Percentiles rank a stretch among this genome's conserved stretches.
These are phyloP conservation scores for Triticum monococcum DNA, from an alignment of 176 grass and related monocot species.

Conservation along the genomic window DNA sequence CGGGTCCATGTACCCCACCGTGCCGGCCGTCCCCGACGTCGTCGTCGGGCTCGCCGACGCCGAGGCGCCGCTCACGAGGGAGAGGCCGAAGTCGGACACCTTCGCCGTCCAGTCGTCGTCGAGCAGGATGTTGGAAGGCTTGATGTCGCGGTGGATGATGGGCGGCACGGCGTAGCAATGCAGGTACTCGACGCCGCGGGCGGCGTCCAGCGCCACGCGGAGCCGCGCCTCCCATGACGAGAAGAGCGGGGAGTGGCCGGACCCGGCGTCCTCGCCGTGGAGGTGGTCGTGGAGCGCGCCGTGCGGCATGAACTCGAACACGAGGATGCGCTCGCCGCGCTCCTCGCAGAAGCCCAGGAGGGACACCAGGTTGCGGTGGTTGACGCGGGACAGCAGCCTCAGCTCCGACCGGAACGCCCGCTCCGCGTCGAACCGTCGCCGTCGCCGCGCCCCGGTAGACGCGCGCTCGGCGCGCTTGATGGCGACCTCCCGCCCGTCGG, in stretches of 20 bases:
- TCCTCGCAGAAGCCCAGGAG: constrained; percentile 80
- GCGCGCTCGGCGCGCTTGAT: constrained; percentile 66
- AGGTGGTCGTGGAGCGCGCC: constrained; percentile 86
- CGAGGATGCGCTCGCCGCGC: constrained; percentile 67
- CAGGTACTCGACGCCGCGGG: constrained; percentile 88
- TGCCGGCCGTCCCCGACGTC: constrained; percentile 56
- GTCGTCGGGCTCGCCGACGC: neutral
- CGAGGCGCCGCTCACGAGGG: constrained; percentile 35
- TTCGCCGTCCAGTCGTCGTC: constrained; percentile 88
- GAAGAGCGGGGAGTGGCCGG: constrained; percentile 44
- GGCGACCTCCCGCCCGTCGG: constrained; percentile 65
- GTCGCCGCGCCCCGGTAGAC: neutral
- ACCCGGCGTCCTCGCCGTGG: constrained; percentile 20
- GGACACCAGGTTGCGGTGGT: constrained; percentile 83
- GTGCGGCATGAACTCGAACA: constrained; percentile 85
- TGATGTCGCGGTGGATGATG: constrained; percentile 95
- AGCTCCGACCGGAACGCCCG: constrained; percentile 81
- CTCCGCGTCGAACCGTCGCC: constrained; percentile 45
- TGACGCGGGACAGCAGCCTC: constrained; percentile 64
- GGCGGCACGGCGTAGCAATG: constrained; percentile 92
- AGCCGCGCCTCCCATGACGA: constrained; percentile 76
- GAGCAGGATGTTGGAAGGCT: constrained; percentile 93
- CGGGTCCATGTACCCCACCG: constrained; percentile 94
- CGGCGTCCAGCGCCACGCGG: constrained; percentile 76
- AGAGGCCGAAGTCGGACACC: constrained; percentile 92